These are phyloP conservation scores for Parietaria judaica DNA, from an alignment of 306 rosid genomes.

Conservation along the genomic window DNA sequence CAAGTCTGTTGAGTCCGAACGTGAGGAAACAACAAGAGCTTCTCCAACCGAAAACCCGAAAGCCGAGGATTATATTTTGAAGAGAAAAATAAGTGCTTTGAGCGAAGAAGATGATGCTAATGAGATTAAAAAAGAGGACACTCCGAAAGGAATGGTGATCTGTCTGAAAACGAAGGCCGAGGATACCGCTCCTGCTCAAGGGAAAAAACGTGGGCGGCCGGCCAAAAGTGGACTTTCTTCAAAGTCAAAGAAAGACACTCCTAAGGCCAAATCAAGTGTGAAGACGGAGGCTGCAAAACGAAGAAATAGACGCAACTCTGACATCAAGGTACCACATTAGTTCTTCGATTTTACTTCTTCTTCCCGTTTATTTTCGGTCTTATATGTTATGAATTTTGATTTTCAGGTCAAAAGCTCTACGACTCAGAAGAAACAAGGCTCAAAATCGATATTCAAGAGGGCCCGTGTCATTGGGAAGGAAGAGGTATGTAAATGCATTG, in stretches of 20 bases:
- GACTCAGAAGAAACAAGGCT: conserved; percentile 22
- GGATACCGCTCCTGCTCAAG: conserved; percentile 13
- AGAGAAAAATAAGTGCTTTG: conserved; percentile 25
- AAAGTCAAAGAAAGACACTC: conserved; percentile 20
- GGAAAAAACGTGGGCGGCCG: conserved; percentile 14
- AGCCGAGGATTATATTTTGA: conserved; percentile 32
- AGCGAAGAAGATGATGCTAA: conserved; percentile 20
- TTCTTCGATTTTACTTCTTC: neutral
- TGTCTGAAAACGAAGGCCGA: conserved; percentile 23
- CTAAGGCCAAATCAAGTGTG: conserved; percentile 15
- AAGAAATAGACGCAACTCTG: conserved; percentile 20
- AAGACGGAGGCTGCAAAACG: conserved; percentile 25
- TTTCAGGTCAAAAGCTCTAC: too few species aligned
- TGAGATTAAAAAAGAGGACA: conserved; percentile 21
- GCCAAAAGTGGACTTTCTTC: conserved; percentile 17
- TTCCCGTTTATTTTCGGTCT: too few species aligned
- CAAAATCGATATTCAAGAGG: conserved; percentile 29
- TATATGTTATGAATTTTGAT: too few species aligned
- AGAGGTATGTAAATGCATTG: conserved; percentile 21
- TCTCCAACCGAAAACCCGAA: conserved; percentile 55
- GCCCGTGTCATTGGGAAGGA: conserved; percentile 18
- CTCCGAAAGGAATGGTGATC: conserved; percentile 15
- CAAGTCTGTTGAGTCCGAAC: conserved; percentile 23
- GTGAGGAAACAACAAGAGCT: conserved; percentile 19
- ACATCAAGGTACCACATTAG: conserved; percentile 30